Conservation (phyloP, 2,329 filamentous ascomycete genomes). For the Cladosporium austrohemisphaericum region DNA sequence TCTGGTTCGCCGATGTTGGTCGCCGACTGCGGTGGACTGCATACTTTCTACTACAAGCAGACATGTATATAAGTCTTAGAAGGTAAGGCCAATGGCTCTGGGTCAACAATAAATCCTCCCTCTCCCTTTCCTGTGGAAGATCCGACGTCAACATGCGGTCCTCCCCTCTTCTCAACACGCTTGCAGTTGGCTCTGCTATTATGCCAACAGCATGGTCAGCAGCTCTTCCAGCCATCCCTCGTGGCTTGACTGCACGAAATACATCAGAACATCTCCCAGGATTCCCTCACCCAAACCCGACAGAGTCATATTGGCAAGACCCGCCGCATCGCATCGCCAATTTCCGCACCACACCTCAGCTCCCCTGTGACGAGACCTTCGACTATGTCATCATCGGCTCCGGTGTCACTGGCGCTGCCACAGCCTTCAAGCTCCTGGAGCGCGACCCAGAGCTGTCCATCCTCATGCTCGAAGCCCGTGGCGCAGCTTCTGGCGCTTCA, state of each 20-base stretch:
- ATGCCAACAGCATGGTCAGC: not conserved
- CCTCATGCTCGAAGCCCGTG: conserved; percentile 21
- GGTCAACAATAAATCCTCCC: too few species aligned
- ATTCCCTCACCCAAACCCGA: conserved; percentile 33
- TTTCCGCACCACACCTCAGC: conserved; percentile 23
- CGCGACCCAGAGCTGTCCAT: conserved; percentile 13
- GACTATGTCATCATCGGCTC: conserved; percentile 30
- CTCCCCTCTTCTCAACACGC: not conserved
- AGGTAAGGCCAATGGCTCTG: too few species aligned
- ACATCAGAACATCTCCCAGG: conserved; percentile 16
- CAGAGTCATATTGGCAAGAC: conserved; percentile 41
- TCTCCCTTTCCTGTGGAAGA: too few species aligned
- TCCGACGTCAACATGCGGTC: not conserved
- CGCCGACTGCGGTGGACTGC: not conserved
- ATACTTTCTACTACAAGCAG: not conserved
- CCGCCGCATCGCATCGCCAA: conserved; percentile 37
- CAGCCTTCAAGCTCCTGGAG: conserved; percentile 20
- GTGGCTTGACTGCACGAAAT: not conserved
- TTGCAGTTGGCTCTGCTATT: not conserved
- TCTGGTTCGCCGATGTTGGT: not conserved
- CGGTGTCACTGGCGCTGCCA: conserved; percentile 20
- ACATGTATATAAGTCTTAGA: not conserved
- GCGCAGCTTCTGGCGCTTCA: conserved; percentile 18
- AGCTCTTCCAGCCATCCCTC: not conserved
- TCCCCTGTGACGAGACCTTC: conserved; percentile 24